Evolutionary conservation across 768 basidiomycete genomes (phyloP).

Genomic region (Pleurotus giganteus): DNA sequence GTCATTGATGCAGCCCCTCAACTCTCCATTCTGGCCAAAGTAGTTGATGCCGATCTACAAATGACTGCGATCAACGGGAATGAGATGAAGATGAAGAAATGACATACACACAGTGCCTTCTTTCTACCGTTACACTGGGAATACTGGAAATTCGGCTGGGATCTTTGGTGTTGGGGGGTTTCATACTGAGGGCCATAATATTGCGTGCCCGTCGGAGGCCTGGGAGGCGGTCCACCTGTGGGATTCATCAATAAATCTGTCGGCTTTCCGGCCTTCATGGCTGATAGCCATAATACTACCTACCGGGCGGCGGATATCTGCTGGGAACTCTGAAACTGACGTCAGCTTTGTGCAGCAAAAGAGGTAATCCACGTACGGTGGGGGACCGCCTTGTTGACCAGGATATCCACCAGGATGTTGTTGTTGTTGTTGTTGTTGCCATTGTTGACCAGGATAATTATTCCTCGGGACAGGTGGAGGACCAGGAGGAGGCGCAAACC

Average conservation of each 20-base stretch:
- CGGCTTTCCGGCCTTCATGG: too few relatives aligned
- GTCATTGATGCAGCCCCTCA: constrained; percentile 91
- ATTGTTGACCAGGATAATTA: constrained; percentile 43
- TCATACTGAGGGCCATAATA: constrained; percentile 61
- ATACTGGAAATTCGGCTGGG: constrained; percentile 76
- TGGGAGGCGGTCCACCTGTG: constrained; percentile 41
- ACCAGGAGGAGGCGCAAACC: constrained; percentile 22
- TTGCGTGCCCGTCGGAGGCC: constrained; percentile 57
- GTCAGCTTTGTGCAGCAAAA: constrained; percentile 2
- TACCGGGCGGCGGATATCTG: constrained; percentile 25
- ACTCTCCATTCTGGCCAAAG: constrained; percentile 57
- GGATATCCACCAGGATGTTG: constrained; percentile 22
- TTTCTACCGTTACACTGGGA: constrained; percentile 86
- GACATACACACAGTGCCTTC: constrained; percentile 82
- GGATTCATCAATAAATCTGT: constrained; percentile 6
- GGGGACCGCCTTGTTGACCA: constrained; percentile 23
- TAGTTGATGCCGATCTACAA: constrained; percentile 89
- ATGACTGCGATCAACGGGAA: neutral
- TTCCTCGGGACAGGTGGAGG: constrained; percentile 28
- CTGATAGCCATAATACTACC: neutral
- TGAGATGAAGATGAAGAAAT: neutral
- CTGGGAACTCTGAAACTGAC: constrained; percentile 11
- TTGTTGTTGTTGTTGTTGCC: constrained; percentile 27
- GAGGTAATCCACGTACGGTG: constrained; percentile 10
- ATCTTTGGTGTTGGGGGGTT: constrained; percentile 38